Percentiles rank a stretch among this genome's conserved stretches.
phyloP scores from a whole-genome alignment of 805 yeast species.

The Saccharomycodes ludwigii region DNA sequence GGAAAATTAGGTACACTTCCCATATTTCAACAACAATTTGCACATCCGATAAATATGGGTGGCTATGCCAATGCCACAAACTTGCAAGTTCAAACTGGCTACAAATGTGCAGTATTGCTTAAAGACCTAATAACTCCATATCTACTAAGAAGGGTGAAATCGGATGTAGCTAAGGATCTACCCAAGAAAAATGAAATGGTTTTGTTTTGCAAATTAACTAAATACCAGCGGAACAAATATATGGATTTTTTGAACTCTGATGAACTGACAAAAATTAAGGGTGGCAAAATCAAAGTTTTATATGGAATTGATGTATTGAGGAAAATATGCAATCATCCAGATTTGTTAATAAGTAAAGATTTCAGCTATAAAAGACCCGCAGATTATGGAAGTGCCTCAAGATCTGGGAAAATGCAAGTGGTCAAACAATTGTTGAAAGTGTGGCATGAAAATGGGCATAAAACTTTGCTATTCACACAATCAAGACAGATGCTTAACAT shows the following conservation, averaged over 20 bases:
- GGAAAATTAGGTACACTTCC: slow-evolving; percentile 93
- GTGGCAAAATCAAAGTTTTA: slow-evolving; percentile 69
- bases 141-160: slow-evolving; percentile 71
- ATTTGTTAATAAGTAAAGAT: slow-evolving; percentile 36
- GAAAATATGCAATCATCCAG: slow-evolving; percentile 95
- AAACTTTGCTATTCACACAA: slow-evolving; percentile 80
- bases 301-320: slow-evolving; percentile 84
- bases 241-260: slow-evolving; percentile 62
- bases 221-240: slow-evolving; percentile 62
- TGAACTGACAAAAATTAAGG: slow-evolving; percentile 57
- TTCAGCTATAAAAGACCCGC: slow-evolving; percentile 23
- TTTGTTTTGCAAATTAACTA: slow-evolving; percentile 75
- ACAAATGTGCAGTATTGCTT: slow-evolving; percentile 85
- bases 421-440: slow-evolving; percentile 57
- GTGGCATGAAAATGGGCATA: slow-evolving; percentile 70
- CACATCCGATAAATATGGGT: slow-evolving; percentile 89
- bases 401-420: slow-evolving; percentile 88
- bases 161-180: slow-evolving; percentile 88
- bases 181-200: slow-evolving; percentile 94
- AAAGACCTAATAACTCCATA: slow-evolving; percentile 86
- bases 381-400: slow-evolving; percentile 41
- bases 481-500: slow-evolving; percentile 91
- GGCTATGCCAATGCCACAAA: slow-evolving; percentile 97
- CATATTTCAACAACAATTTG: slow-evolving; percentile 84
- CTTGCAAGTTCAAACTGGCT: slow-evolving; percentile 91